Evolutionary conservation across 305 asterid species (phyloP), one percentile per base, ranked within the genome.

Genomic region (Plantago coronopus): DNA sequence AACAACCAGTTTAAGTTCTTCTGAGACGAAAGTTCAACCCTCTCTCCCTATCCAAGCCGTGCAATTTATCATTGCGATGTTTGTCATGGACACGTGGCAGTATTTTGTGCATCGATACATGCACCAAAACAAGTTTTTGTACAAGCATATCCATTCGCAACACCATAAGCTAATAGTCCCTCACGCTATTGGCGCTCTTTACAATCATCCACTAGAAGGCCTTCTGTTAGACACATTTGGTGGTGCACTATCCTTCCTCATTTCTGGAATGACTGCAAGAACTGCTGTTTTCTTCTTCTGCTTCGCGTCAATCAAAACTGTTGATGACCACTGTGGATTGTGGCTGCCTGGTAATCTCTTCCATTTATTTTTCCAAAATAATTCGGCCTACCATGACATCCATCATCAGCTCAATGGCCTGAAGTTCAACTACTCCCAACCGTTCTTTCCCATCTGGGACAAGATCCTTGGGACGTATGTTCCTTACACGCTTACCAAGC

Each of bases 81-180:
- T 87, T 68, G 91, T 87, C 42, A 83, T 90, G 96, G 97, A 90
- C 57, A 84, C 96, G 7, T 90, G 96, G 95, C 97, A 90, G 78
- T 90, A 90, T 80, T 90, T 90, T 78, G 93, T 87, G 84, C 97
- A 90, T 67, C 87, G 96, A 3, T 87, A 90, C 79, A 90, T 90
- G 97, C 95, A 90, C 79, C 95, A 83, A 68, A 90, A 90, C 86
- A 83, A 79, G 77, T 87, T 81, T 23, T 64, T 90, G 60, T 90
- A 90, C 77, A 76, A 72, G 37, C 95, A 85, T 37, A 72, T 90
- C 78, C 96, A 90, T 74, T 87, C 97, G 43, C 94, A 85, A 69
- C 96, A 90, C 68, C 97, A 90, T 55, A 75, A 76, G 56, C 55
- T 90, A 72, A 87, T 87, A 3, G 94, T 83, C 22, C 94, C 97